Evolutionary conservation across 1,284 basidiomycete genomes (phyloP), one percentile per base, ranked within the genome.

Genomic region (Puccinia novopanici): DNA sequence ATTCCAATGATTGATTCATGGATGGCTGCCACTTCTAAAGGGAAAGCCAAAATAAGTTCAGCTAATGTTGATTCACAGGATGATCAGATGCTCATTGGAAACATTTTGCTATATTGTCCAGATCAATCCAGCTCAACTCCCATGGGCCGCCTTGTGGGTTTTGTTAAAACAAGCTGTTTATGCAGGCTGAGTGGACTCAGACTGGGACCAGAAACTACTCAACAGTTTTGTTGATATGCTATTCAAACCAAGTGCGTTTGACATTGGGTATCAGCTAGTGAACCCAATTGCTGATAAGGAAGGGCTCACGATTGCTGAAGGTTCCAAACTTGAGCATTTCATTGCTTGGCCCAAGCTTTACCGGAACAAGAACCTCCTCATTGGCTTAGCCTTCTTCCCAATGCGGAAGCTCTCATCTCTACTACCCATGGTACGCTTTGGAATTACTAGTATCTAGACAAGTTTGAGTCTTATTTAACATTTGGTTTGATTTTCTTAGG

Each of bases 91-190:
- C n/a, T n/a, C n/a, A n/a, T n/a, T n/a, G n/a, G n/a, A n/a, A n/a
- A n/a, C n/a, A n/a, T n/a, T n/a, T n/a, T n/a, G n/a, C n/a, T n/a
- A n/a, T n/a, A n/a, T n/a, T n/a, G n/a, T n/a, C n/a, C n/a, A n/a
- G n/a, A n/a, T n/a, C n/a, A 54, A 92, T 92, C 0, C 89, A 98
- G 74, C 89, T 98, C 87, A 97, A 95, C 85, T 93, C n/a, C n/a
- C n/a, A n/a, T n/a, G n/a, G n/a, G n/a, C n/a, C n/a, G n/a, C n/a
- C n/a, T n/a, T n/a, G n/a, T n/a, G n/a, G n/a, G n/a, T n/a, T n/a
- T n/a, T n/a, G n/a, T n/a, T n/a, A n/a, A n/a, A n/a, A n/a, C n/a
- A 97, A 85, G 94, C 94, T 0, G 92, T 98, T 27, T 97, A 98
- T 84, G 95, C 95, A 82, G 95, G 95, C 19, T 89, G 94, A 82